phyloP scores from a whole-genome alignment of 495 filamentous ascomycete genomes.

The Tuber microsphaerosporum region DNA sequence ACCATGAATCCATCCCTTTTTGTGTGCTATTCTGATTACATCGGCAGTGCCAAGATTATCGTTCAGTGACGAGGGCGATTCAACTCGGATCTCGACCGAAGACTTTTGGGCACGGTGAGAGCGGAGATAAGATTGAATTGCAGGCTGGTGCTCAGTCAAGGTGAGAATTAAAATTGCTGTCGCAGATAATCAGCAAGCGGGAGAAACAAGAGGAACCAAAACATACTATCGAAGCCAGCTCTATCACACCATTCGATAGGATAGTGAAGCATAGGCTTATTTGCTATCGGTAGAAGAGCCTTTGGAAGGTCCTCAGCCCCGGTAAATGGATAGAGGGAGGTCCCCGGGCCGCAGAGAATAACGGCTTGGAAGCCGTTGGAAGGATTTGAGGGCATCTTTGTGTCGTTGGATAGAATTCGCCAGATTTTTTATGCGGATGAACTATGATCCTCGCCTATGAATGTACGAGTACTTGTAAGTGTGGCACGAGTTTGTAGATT shows the following conservation, averaged over 20 bases:
- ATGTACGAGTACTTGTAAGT: background rate
- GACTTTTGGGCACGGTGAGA: slow-evolving; percentile 42
- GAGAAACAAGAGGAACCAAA: slow-evolving; percentile 4
- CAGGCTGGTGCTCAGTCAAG: slow-evolving; percentile 35
- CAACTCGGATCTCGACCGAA: slow-evolving; percentile 28
- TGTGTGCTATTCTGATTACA: slow-evolving; percentile 60
- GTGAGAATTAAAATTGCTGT: slow-evolving; percentile 41
- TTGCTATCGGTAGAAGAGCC: slow-evolving; percentile 83
- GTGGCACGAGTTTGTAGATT: background rate
- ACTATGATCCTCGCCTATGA: background rate
- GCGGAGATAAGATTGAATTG: slow-evolving; percentile 40
- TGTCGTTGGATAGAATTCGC: background rate
- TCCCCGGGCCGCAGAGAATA: slow-evolving; percentile 86
- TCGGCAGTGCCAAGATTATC: slow-evolving; percentile 64
- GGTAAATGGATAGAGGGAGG: slow-evolving; percentile 85
- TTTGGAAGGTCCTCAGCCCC: slow-evolving; percentile 84
- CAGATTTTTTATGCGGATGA: background rate
- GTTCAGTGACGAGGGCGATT: slow-evolving; percentile 38
- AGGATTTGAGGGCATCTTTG: slow-evolving; percentile 45
- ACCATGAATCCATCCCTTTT: slow-evolving; percentile 53
- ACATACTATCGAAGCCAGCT: slow-evolving; percentile 39
- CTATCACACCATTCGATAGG: slow-evolving; percentile 71
- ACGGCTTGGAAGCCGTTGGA: slow-evolving; percentile 82
- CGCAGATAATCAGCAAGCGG: background rate
- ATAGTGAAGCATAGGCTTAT: slow-evolving; percentile 94